Conservation (phyloP, 768 basidiomycete species). For the Boletus tylopilopsis region DNA sequence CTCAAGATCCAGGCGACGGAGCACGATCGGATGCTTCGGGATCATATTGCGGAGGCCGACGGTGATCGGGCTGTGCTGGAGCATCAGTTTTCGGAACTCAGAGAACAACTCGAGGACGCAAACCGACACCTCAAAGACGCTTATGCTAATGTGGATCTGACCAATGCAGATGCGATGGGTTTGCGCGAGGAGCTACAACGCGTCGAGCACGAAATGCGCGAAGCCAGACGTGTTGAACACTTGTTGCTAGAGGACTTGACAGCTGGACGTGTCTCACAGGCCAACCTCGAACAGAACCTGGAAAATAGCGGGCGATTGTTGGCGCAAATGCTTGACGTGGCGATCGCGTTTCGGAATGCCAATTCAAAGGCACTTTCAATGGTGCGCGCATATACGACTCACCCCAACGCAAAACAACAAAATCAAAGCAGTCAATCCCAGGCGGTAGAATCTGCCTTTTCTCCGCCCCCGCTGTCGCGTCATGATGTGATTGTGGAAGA, state of each 20-base stretch:
- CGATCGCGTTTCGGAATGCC: constrained; percentile 71
- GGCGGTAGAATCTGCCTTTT: constrained; percentile 49
- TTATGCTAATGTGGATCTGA: constrained; percentile 56
- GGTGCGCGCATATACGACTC: constrained; percentile 52
- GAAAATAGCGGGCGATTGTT: constrained; percentile 66
- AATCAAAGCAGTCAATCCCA: constrained; percentile 23
- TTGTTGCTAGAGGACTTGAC: constrained; percentile 72
- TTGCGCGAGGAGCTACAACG: constrained; percentile 72
- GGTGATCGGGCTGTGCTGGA: constrained; percentile 92
- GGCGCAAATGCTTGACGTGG: constrained; percentile 79
- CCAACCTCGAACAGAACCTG: constrained; percentile 60
- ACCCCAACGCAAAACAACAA: constrained; percentile 48
- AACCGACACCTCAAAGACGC: constrained; percentile 63
- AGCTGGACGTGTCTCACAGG: constrained; percentile 63
- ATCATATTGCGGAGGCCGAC: constrained; percentile 90
- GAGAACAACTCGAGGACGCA: constrained; percentile 56
- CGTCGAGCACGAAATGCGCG: constrained; percentile 65
- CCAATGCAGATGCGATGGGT: constrained; percentile 62
- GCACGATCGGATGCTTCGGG: constrained; percentile 65
- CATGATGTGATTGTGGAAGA: constrained; percentile 51
- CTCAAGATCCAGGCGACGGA: constrained; percentile 69
- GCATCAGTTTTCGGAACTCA: constrained; percentile 76
- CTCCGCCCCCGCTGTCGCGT: constrained; percentile 45
- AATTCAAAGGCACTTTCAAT: constrained; percentile 69
- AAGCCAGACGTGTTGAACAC: constrained; percentile 62